phyloP scores from a whole-genome alignment of 2,329 filamentous ascomycete genomes.

The Paracamarosporium sp. region DNA sequence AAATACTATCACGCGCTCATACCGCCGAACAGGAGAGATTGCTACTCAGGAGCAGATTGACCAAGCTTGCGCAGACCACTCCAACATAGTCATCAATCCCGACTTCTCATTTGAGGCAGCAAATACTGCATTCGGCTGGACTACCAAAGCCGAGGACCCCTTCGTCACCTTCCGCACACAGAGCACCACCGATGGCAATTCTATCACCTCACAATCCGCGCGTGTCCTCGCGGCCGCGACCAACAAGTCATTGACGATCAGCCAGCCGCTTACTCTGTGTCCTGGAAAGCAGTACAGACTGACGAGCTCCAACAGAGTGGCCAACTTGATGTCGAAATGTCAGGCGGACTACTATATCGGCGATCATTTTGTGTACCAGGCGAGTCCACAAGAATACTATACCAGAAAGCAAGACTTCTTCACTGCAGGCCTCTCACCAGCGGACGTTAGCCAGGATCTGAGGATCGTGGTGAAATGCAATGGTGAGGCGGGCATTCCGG shows the following conservation, averaged over 20 bases:
- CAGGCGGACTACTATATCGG: conserved; percentile 24
- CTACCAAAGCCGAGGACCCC: conserved; percentile 18
- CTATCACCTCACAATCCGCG: too few species aligned
- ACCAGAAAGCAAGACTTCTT: conserved; percentile 18
- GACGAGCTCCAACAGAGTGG: conserved; percentile 19
- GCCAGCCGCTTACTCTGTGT: conserved; percentile 35
- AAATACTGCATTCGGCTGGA: conserved; percentile 28
- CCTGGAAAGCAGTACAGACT: conserved; percentile 32
- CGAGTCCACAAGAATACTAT: conserved; percentile 24
- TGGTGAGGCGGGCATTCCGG: conserved; percentile 22
- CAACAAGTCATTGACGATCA: conserved; percentile 24
- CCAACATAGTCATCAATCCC: conserved; percentile 36
- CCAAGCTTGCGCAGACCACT: conserved; percentile 28
- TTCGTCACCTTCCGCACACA: conserved; percentile 25
- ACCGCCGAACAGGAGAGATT: conserved; percentile 21
- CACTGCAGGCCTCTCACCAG: conserved; percentile 21
- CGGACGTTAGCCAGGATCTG: conserved; percentile 30
- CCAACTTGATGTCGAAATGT: conserved; percentile 24
- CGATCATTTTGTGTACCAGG: conserved; percentile 17
- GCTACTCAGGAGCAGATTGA: conserved; percentile 34
- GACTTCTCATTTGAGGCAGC: conserved; percentile 21
- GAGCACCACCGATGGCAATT: conserved; percentile 13
- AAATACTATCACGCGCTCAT: conserved; percentile 8
- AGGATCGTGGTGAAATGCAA: conserved; percentile 26
- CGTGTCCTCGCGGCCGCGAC: conserved; percentile 31